phyloP scores from a whole-genome alignment of 257 asterid species.

The Solanum boliviense region DNA sequence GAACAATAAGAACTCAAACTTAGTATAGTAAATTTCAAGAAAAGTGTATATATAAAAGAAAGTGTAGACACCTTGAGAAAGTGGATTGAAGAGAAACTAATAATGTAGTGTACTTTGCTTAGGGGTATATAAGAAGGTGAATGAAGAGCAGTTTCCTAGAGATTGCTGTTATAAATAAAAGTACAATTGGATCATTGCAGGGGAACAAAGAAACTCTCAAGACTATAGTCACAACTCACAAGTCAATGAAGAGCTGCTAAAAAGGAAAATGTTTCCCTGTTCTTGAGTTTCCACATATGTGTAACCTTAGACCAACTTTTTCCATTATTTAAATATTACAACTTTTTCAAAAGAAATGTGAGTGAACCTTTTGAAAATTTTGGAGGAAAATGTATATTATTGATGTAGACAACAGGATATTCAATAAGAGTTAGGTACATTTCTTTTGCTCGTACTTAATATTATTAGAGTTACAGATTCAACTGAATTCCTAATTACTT shows the following conservation, averaged over 20 bases:
- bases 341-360: neutral
- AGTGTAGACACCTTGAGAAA: neutral
- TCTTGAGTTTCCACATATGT: neutral
- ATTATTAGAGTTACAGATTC: too few species aligned
- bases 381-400: neutral
- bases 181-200: neutral
- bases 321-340: neutral
- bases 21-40: neutral
- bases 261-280: neutral
- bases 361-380: neutral
- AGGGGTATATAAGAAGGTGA: neutral
- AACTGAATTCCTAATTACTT: accelerated
- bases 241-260: neutral
- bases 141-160: neutral
- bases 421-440: neutral
- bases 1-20: neutral
- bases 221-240: neutral
- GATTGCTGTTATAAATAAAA: neutral
- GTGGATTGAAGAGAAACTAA: neutral
- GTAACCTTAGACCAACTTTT: neutral
- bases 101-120: neutral
- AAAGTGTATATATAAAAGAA: neutral
- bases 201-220: neutral
- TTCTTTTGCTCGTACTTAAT: neutral
- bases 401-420: neutral